Conservation (phyloP, 768 basidiomycete genomes). For the Tremella mesenterica region DNA sequence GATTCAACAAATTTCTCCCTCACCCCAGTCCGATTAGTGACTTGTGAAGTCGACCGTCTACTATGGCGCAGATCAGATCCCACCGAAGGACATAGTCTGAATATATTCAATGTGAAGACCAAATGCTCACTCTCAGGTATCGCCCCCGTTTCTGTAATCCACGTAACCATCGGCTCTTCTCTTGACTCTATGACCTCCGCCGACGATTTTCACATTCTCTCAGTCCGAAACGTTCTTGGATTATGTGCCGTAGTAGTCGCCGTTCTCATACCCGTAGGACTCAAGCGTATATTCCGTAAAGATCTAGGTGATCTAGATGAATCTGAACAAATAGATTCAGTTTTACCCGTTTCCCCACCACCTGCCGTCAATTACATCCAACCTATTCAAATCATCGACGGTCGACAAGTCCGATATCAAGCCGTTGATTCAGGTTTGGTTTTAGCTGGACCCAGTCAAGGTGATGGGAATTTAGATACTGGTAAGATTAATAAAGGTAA, state of each 20-base stretch:
- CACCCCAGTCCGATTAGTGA: no score
- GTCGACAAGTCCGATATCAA: slow-evolving; percentile 17
- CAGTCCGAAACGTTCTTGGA: slow-evolving; percentile 79
- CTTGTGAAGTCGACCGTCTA: no score
- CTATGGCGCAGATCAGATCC: no score
- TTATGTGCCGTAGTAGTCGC: slow-evolving; percentile 77
- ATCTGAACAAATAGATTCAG: neutral
- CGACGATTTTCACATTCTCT: slow-evolving; percentile 86
- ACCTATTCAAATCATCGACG: neutral
- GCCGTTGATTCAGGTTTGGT: slow-evolving; percentile 37
- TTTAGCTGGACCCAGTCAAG: slow-evolving; percentile 24
- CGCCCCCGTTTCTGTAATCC: slow-evolving; percentile 82
- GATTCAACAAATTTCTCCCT: no score
- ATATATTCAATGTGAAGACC: neutral
- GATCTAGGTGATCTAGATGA: slow-evolving; percentile 48
- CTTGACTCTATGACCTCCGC: slow-evolving; percentile 92
- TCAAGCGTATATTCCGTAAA: slow-evolving; percentile 70
- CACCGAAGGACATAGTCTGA: no score
- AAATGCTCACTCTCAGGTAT: slow-evolving; percentile 46
- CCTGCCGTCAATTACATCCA: slow-evolving; percentile 11
- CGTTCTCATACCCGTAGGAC: slow-evolving; percentile 84
- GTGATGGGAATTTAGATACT: slow-evolving; percentile 13
- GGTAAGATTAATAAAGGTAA: slow-evolving; percentile 21
- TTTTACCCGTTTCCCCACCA: slow-evolving; percentile 17
- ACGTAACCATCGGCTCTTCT: slow-evolving; percentile 83